Conservation (phyloP, 345 rosid species). For the Salix purpurea region DNA sequence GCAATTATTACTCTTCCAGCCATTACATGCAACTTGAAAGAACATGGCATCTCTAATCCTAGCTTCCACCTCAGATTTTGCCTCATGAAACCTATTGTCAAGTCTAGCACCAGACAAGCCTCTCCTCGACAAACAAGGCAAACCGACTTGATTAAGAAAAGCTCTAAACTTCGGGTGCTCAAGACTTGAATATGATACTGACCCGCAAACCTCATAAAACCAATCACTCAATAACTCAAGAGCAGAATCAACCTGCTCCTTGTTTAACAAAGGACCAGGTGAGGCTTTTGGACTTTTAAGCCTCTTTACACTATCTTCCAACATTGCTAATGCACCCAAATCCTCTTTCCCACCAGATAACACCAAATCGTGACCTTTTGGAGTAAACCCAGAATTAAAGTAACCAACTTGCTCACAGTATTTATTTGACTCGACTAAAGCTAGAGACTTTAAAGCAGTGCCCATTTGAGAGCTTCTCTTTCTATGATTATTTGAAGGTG, state of each 20-base stretch:
- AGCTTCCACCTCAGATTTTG: constrained; percentile 43
- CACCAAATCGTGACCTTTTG: constrained; percentile 36
- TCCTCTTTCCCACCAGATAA: constrained; percentile 56
- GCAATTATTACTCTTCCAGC: constrained; percentile 43
- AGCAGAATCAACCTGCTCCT: constrained; percentile 45
- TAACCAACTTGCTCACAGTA: constrained; percentile 18
- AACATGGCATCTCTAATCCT: constrained; percentile 49
- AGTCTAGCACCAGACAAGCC: constrained; percentile 41
- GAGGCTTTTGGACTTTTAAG: constrained; percentile 50
- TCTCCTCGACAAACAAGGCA: constrained; percentile 41
- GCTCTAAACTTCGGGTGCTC: constrained; percentile 53
- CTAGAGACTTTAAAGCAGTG: constrained; percentile 29
- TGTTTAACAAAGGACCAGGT: constrained; percentile 44
- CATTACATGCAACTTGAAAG: constrained; percentile 50
- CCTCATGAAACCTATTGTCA: constrained; percentile 38
- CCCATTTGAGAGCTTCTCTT: constrained; percentile 34
- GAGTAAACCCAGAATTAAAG: constrained; percentile 20
- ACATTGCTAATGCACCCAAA: constrained; percentile 47
- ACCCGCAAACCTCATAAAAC: constrained; percentile 52
- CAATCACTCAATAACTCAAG: constrained; percentile 47
- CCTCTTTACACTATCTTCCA: constrained; percentile 57
- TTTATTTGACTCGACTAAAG: constrained; percentile 42
- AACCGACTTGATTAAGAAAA: constrained; percentile 49
- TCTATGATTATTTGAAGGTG: constrained; percentile 28
- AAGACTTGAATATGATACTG: constrained; percentile 46